Evolutionary conservation across 768 basidiomycete genomes (phyloP).

Genomic region (Lactarius sp.): DNA sequence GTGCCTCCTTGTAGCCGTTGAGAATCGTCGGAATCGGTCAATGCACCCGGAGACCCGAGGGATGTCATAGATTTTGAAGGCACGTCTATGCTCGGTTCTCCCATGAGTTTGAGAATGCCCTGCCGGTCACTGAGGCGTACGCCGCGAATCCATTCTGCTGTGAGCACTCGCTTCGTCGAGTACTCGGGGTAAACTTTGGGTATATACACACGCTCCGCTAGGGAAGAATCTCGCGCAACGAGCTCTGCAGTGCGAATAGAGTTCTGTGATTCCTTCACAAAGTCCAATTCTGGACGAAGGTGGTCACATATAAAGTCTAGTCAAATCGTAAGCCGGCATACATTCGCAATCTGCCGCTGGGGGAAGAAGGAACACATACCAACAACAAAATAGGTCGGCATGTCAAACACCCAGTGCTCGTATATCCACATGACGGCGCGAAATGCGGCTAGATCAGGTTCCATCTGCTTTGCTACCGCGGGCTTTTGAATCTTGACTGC

Average conservation of each 20-base stretch:
- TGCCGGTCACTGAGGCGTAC: conserved; percentile 63
- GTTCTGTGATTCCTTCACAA: conserved; percentile 73
- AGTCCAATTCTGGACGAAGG: conserved; percentile 79
- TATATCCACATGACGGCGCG: conserved; percentile 75
- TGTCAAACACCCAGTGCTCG: conserved; percentile 75
- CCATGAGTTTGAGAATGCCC: conserved; percentile 55
- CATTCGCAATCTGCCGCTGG: neutral
- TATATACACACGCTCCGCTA: conserved; percentile 69
- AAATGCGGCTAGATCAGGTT: conserved; percentile 74
- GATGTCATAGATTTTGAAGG: conserved; percentile 13
- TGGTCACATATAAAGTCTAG: conserved; percentile 76
- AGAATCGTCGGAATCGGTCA: neutral
- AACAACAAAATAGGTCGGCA: conserved; percentile 78
- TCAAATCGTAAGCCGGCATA: neutral
- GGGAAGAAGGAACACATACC: conserved; percentile 38
- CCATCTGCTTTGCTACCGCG: conserved; percentile 78
- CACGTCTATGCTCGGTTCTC: conserved; percentile 35
- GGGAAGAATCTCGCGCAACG: conserved; percentile 63
- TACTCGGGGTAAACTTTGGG: conserved; percentile 69
- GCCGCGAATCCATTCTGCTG: conserved; percentile 82
- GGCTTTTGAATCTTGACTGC: conserved; percentile 92
- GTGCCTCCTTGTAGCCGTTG: conserved; percentile 51
- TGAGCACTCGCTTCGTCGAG: conserved; percentile 74
- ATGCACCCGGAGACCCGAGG: conserved; percentile 16
- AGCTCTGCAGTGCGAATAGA: conserved; percentile 65